Evolutionary conservation across 345 rosid genomes (phyloP).

Genomic region (Lepidium didymum): DNA sequence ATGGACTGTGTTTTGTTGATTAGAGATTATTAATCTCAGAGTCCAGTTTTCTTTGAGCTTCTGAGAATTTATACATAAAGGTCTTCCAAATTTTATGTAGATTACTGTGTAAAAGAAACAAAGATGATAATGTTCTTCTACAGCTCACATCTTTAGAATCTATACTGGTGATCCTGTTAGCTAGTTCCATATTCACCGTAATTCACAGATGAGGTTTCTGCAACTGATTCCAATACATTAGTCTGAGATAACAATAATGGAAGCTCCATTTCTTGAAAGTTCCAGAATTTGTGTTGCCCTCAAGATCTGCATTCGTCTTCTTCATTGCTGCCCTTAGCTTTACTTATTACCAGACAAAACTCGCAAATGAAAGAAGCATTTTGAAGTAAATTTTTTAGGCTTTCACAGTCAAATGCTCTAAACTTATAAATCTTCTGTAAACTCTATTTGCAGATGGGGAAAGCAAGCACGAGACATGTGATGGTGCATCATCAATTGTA

Average conservation of each 20-base stretch:
- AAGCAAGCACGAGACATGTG: background rate
- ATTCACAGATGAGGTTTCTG: background rate
- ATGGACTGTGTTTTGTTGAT: background rate
- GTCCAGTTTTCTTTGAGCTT: background rate
- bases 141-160: background rate
- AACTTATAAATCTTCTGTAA: background rate
- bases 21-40: background rate
- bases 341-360: background rate
- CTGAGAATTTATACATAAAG: background rate
- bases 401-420: background rate
- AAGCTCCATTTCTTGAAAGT: background rate
- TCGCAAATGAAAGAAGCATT: background rate
- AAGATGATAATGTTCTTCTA: background rate
- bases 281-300: background rate
- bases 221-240: background rate
- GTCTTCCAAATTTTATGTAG: background rate
- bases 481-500: background rate
- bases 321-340: background rate
- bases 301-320: background rate
- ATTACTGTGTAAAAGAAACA: background rate
- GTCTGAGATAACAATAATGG: background rate
- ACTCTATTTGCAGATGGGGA: background rate
- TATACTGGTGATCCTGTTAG: background rate
- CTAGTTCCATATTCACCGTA: background rate
- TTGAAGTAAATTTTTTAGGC: background rate